A percentile compares a stretch with the other conserved stretches of the same genome.
These are phyloP conservation scores for Delonix regia DNA, from an alignment of 306 rosid species.

Conservation along the genomic window DNA sequence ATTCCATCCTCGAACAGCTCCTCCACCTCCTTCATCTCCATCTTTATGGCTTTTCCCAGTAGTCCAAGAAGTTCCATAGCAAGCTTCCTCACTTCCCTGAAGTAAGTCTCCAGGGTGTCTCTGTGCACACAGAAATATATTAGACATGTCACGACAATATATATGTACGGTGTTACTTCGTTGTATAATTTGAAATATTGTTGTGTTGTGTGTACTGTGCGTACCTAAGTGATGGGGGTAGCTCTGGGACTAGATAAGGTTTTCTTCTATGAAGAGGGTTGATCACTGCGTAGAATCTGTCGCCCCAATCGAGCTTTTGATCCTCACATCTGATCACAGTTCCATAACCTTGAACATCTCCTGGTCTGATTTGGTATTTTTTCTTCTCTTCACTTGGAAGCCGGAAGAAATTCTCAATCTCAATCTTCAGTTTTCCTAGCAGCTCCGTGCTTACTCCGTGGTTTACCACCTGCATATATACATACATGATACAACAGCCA, in stretches of 20 bases:
- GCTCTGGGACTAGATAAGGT: constrained; percentile 60
- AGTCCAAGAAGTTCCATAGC: constrained; percentile 49
- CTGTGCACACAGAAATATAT: constrained; percentile 36
- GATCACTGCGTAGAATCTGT: constrained; percentile 58
- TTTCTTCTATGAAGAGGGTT: constrained; percentile 67
- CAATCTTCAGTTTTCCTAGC: constrained; percentile 52
- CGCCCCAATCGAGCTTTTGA: constrained; percentile 87
- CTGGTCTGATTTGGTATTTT: constrained; percentile 52
- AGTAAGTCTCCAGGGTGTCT: constrained; percentile 59
- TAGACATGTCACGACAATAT: background rate
- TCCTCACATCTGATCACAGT: constrained; percentile 41
- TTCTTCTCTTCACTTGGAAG: constrained; percentile 68
- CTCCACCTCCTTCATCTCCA: constrained; percentile 51
- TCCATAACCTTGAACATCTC: constrained; percentile 86
- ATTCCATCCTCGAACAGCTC: constrained; percentile 65
- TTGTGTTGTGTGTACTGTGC: background rate
- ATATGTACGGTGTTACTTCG: no score
- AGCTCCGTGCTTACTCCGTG: constrained; percentile 65
- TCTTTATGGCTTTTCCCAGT: constrained; percentile 51
- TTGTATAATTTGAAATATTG: no score
- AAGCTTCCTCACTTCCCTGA: constrained; percentile 46
- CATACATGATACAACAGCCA: background rate
- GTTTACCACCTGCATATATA: constrained; percentile 60
- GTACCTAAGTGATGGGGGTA: constrained; percentile 63
- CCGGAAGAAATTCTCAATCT: constrained; percentile 63